phyloP scores from a whole-genome alignment of 495 filamentous ascomycete genomes.

The Pyronema domesticum region DNA sequence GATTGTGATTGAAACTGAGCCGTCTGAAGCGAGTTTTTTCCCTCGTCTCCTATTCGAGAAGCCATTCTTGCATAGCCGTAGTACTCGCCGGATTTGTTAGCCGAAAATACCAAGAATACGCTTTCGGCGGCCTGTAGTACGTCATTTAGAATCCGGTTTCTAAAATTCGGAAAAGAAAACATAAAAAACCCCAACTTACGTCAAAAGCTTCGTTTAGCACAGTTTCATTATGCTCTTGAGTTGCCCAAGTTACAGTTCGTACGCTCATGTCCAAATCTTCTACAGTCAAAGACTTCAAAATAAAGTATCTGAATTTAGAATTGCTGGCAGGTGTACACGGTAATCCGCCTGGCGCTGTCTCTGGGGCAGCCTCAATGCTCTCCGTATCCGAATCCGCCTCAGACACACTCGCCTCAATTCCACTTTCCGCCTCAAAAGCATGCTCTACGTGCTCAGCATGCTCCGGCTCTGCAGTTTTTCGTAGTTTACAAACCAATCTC shows the following conservation, averaged over 20 bases:
- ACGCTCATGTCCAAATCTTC: slow-evolving; percentile 88
- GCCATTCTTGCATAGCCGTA: slow-evolving; percentile 90
- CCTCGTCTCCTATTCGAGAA: slow-evolving; percentile 64
- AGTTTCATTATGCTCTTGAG: slow-evolving; percentile 82
- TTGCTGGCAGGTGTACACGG: slow-evolving; percentile 10
- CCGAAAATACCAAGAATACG: slow-evolving; percentile 93
- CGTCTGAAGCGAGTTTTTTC: slow-evolving; percentile 46
- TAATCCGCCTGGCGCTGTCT: background rate
- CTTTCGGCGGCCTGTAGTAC: slow-evolving; percentile 49
- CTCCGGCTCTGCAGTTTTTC: slow-evolving; percentile 25
- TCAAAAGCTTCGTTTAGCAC: slow-evolving; percentile 67
- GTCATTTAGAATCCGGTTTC: slow-evolving; percentile 1
- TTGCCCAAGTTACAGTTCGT: slow-evolving; percentile 77
- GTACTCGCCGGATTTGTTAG: slow-evolving; percentile 96
- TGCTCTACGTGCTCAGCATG: slow-evolving; percentile 10
- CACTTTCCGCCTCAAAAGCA: slow-evolving; percentile 9
- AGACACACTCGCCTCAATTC: slow-evolving; percentile 18
- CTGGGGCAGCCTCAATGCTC: slow-evolving; percentile 1
- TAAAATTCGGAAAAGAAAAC: background rate
- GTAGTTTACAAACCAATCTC: slow-evolving; percentile 74
- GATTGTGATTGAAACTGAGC: slow-evolving; percentile 36
- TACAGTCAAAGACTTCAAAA: slow-evolving; percentile 88
- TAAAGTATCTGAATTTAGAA: slow-evolving; percentile 59
- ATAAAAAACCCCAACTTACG: slow-evolving; percentile 32
- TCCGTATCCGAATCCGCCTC: slow-evolving; percentile 9